Base-by-base conservation (phyloP, 305 asterid species). In the Lippia alba region DNA sequence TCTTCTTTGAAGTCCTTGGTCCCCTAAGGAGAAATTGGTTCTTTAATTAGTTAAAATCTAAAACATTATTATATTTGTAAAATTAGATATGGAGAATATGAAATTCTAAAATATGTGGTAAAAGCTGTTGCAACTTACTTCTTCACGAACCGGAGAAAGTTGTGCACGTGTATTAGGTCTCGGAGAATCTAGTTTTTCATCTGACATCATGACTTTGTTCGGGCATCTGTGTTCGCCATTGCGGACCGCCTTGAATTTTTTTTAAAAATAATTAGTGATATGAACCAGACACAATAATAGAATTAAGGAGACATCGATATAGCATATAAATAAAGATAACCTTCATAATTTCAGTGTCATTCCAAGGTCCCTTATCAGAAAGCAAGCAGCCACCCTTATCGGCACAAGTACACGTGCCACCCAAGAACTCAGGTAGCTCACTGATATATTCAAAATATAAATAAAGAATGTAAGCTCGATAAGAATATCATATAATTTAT, bases 361-460 rank as follows among this genome's bases (percentile, higher is more conserved):
- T 82, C 93, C 93, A 87, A 64, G 93, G 90, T 68, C 90, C 90
- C 85, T 85, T 87, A 51, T 87, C 93, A 6, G 93, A 85, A 57
- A 77, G 73, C 83, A 87, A 79, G 61, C 93, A 87, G 8, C 90
- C 93, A 58, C 90, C 93, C 68, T 79, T 81, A 9, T 83, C 88
- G 8, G 67, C 84, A 73, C 93, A 87, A 3, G 79, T 87, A 71
- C 93, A 87, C 7, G 84, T 81, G 8, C 99, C 99, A 14, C 90
- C 90, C 79, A 81, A 74, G 79, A 84, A 84, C 71, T 86, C 89
- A 0, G 90, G 89, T 12, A 83, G 79, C 85, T 92, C 97, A 78
- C 98, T 95, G 94, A 61, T 71, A 54, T 68, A 24, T 24, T 24
- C 30, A 77, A 69, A 50, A 79, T 45, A 10, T 44, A 44, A 44